Evolutionary conservation across 306 rosid genomes (phyloP), one percentile per base, ranked within the genome.

Genomic region (Amphicarpaea edgeworthii): DNA sequence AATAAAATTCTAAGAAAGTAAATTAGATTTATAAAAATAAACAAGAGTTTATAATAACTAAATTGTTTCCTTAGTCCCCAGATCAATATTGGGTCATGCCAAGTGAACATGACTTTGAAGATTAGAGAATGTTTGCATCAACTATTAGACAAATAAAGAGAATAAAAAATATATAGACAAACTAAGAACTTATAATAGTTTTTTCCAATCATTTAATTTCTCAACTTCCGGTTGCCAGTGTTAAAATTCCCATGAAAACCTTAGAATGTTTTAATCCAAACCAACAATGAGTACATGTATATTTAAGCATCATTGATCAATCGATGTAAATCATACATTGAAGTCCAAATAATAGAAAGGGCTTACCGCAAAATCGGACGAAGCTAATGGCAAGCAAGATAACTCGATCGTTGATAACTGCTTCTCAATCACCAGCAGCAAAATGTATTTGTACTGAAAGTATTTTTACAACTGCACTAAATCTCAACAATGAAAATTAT

Each of bases 371-470:
- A 10, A 20, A 20, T 41, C 5, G 9, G 17, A 40, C 4, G 69
- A 41, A 8, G 12, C 12, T 38, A 19, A 40, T 12, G 11, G 12
- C 26, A 20, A 41, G 53, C 4, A 0, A 11, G 0, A 19, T 10
- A 64, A 12, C 34, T 14, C 9, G 9, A 34, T 34, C 5, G 1
- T n/a, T 20, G 49, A 11, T 28, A n/a, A n/a, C 19, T 65, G 49
- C 3, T 20, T 10, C 28, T 17, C 28, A 64, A 64, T 50, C 70
- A 64, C 7, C 70, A 64, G 16, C 30, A 63, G 41, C 69, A 34
- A 2, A 64, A 64, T 40, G 51, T 3, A 41, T 63, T 63, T 1
- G 19, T 9, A 8, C 68, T 37, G n/a, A 47, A 62, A 28, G 32
- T 9, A 37, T 37, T 32, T n/a, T 16, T 1, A 30, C 68, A n/a